Evolutionary conservation across 805 yeast genomes (phyloP).

Genomic region (Monosporozyma aquatica): DNA sequence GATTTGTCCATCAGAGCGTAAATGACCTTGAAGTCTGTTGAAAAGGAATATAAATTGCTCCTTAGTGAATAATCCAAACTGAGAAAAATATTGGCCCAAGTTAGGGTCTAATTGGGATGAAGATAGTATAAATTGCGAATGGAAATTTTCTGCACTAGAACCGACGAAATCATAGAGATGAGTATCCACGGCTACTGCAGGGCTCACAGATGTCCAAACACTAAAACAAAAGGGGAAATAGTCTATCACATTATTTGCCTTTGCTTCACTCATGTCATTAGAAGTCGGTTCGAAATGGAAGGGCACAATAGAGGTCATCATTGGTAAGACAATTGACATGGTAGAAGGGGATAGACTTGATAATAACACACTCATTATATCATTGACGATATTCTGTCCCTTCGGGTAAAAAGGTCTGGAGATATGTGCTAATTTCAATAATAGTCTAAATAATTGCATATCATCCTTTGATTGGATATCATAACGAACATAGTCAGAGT

Average conservation of each 20-base stretch:
- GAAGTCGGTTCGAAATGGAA: conserved; percentile 13
- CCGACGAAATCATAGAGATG: conserved; percentile 61
- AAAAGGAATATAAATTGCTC: conserved; percentile 53
- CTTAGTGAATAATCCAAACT: conserved; percentile 56
- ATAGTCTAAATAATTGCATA: conserved; percentile 39
- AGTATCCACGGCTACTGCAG: conserved; percentile 46
- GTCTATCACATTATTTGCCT: conserved; percentile 32
- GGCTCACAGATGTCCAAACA: conserved; percentile 53
- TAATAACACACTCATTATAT: conserved; percentile 42
- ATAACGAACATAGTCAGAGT: conserved; percentile 37
- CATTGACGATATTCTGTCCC: conserved; percentile 33
- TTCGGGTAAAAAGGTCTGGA: conserved; percentile 47
- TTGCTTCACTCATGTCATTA: too few relatives aligned
- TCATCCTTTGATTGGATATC: conserved; percentile 31
- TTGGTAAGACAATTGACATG: conserved; percentile 41
- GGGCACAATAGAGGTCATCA: conserved; percentile 51
- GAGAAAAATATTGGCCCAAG: conserved; percentile 30
- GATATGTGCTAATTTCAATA: conserved; percentile 44
- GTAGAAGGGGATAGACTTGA: conserved; percentile 46
- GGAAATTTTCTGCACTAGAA: conserved; percentile 42
- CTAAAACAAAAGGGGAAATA: conserved; percentile 62
- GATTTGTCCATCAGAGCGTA: conserved; percentile 32
- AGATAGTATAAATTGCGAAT: conserved; percentile 21
- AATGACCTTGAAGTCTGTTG: conserved; percentile 42
- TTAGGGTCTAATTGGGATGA: background rate